Evolutionary conservation across 1,284 basidiomycete genomes (phyloP).

Genomic region (Ganoderma boninense): DNA sequence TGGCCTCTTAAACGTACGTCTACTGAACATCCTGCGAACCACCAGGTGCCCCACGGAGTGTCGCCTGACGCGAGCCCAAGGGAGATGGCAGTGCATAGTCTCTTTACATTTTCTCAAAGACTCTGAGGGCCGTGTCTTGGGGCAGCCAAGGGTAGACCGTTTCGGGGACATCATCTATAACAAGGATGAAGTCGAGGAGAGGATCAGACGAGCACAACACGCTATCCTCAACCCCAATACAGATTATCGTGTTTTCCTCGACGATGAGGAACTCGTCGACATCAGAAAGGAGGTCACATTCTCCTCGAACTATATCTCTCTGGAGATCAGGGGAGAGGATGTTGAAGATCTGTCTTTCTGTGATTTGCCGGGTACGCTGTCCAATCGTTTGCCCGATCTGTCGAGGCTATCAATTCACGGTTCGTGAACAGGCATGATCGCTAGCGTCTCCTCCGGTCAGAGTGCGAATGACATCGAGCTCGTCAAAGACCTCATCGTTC

Average conservation of each 20-base stretch:
- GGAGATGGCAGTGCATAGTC: constrained; percentile 67
- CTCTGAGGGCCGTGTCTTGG: constrained; percentile 50
- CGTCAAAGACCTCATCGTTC: constrained; percentile 58
- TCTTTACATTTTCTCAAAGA: constrained; percentile 58
- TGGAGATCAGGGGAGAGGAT: constrained; percentile 74
- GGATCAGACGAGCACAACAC: constrained; percentile 72
- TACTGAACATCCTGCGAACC: background rate
- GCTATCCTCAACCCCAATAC: constrained; percentile 74
- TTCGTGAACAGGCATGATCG: constrained; percentile 62
- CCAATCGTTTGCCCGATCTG: background rate
- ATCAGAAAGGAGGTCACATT: constrained; percentile 55
- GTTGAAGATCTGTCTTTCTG: constrained; percentile 77
- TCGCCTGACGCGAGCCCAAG: constrained; percentile 55
- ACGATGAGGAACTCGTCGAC: constrained; percentile 35
- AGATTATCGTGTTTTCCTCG: constrained; percentile 40
- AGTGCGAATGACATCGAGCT: constrained; percentile 65
- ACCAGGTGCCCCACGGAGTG: constrained; percentile 78
- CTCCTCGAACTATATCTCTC: constrained; percentile 68
- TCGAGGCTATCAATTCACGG: background rate
- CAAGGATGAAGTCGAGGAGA: constrained; percentile 65
- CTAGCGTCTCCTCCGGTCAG: constrained; percentile 59
- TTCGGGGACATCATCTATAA: constrained; percentile 65
- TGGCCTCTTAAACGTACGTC: background rate
- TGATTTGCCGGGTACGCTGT: constrained; percentile 67
- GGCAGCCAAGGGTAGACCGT: constrained; percentile 47